Base-by-base conservation (phyloP, 345 rosid species). In the Aquilaria sinensis region DNA sequence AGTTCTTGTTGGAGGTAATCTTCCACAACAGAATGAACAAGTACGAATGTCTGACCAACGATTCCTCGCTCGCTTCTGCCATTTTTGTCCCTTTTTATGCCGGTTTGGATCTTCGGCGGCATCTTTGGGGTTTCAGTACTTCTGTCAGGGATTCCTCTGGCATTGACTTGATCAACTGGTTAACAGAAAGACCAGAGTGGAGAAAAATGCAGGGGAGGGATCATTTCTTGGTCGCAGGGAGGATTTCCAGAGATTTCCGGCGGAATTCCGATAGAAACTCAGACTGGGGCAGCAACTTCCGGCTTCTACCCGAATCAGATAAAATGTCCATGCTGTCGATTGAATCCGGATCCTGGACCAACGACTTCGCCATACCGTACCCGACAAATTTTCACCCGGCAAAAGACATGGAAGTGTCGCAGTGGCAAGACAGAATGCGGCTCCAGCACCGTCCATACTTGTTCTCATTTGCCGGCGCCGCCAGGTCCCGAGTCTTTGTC, bases 371-470 rank as follows among this genome's bases (percentile, higher is more conserved):
- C 5, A 15, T 78, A 33, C 86, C 83, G 2, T 81, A 78, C 45
- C 86, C 86, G 2, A 76, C 83, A 31, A 73, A 70, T 30, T 81
- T 81, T 53, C 83, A 81, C 57, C 86, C 83, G 0, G 64, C 74
- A 2, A 67, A 65, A 30, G 58, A 69, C 32, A 46, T 30, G 1
- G 77, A 81, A 58, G 51, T 81, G 10, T 56, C 6, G 1, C 48
- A 54, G 61, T 81, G 83, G 83, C 86, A 81, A 51, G 73, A 43
- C 37, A 62, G 61, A 12, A 57, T 81, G 37, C 70, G 61, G 47
- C 50, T 31, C 12, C 69, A 56, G 41, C 76, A 61, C 57, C 55
- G 83, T 32, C 56, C 51, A 0, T 63, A 66, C 56, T 57, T 81
- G 53, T 81, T 69, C 61, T 72, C 81, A 1, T 78, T 81, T 37